A percentile compares a stretch with the other conserved stretches of the same genome.
Evolutionary conservation across 208 protist species (phyloP).

Genomic region (Trypanosomatidae sp.): DNA sequence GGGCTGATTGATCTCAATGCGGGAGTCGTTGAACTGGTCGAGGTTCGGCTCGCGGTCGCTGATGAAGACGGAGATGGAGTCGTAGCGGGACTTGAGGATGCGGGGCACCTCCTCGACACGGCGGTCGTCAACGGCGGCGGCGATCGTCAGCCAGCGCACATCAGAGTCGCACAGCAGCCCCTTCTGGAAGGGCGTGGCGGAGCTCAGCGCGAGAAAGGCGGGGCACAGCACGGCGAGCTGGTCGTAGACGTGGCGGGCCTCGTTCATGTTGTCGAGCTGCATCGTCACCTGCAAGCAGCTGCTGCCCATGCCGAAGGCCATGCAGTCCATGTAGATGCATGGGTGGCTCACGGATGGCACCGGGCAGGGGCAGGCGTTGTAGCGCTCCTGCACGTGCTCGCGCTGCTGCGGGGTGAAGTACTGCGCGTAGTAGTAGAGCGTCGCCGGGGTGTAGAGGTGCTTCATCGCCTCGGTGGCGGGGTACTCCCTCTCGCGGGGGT

Average conservation of each 20-base stretch:
- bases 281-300: conserved; percentile 99
- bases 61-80: conserved; percentile 95
- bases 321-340: conserved; percentile 99
- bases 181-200: conserved; percentile 96
- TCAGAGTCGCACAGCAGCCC: conserved; percentile 96
- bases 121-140: conserved; percentile 97
- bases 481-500: conserved; percentile 38
- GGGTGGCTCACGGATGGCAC: conserved; percentile 85
- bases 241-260: conserved; percentile 97
- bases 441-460: conserved; percentile 82
- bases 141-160: conserved; percentile 96
- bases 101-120: conserved; percentile 86
- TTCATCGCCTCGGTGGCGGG: conserved; percentile 56
- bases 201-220: conserved; percentile 96
- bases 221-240: conserved; percentile 96
- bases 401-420: conserved; percentile 76
- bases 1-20: conserved; percentile 87
- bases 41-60: conserved; percentile 50
- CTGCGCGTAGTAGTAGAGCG: conserved; percentile 91
- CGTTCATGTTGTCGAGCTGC: conserved; percentile 89
- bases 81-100: conserved; percentile 97
- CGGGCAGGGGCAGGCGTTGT: conserved; percentile 80
- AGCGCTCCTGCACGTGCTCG: conserved; percentile 73
- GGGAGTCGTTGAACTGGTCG: conserved; percentile 89
- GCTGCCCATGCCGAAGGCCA: conserved; percentile 99